Evolutionary conservation across 2,329 filamentous ascomycete genomes (phyloP), one percentile per base, ranked within the genome.

Genomic region (Emmonsiellopsis sp.): DNA sequence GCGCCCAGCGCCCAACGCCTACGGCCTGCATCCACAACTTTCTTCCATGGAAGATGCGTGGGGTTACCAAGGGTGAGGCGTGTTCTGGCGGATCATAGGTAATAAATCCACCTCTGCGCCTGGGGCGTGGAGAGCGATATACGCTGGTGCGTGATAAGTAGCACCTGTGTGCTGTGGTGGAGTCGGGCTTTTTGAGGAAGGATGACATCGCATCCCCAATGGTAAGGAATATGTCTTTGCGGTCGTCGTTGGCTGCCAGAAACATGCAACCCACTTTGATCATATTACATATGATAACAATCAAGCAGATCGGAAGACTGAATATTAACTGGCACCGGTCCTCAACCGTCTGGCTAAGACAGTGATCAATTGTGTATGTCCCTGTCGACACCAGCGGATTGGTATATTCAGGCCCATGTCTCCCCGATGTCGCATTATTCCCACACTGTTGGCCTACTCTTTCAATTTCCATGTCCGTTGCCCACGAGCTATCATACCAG

Each of bases 141-240:
- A 50, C 26, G 8, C 55, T 46, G 15, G 53, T 49, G 15, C 56
- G 59, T 0, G 57, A 61, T 1, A 61, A 49, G 8, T 67, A 51
- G 56, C 63, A 59, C 55, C 58, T 46, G 44, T 57, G 54, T 30
- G 58, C 50, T 0, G 66, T 69, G 2, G 58, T 63, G 0, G 52
- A 52, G 56, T 73, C 70, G 0, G 63, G 63, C 2, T 57, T 35
- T 26, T 58, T 57, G 2, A 72, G 55, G 44, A 73, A 73, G 0
- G 68, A 70, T 6, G 65, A 60, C 8, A 72, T 63, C 0, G 65
- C 67, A 55, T 72, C 70, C 2, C 70, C 70, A 3, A 66, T 58
- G 0, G 68, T 71, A 30, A 67, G 57, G 2, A 71, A 55, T 8
- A 67, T 61, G 9, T 50, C 20, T 5, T 57, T 41, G 32, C 42